A percentile compares a stretch with the other conserved stretches of the same genome.
phyloP scores from a whole-genome alignment of 2,329 filamentous ascomycete species.

The Colletotrichum noveboracense region DNA sequence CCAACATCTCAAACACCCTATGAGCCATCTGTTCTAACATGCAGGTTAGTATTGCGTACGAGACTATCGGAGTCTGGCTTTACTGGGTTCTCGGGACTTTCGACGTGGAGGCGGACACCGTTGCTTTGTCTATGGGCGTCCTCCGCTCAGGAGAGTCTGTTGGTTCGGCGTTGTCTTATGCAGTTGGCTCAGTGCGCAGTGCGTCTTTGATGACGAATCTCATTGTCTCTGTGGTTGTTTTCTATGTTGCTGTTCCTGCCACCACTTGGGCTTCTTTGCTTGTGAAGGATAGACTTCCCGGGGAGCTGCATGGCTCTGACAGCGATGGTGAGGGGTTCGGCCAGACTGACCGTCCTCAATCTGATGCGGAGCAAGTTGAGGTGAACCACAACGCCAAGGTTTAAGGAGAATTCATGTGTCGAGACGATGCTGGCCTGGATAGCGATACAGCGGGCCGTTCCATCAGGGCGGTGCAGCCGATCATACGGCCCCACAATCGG shows the following conservation, averaged over 20 bases:
- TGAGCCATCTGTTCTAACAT: neutral
- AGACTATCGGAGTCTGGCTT: conserved; percentile 36
- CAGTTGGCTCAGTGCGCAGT: conserved; percentile 50
- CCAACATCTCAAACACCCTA: conserved; percentile 36
- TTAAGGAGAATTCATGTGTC: neutral
- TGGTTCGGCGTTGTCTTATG: conserved; percentile 50
- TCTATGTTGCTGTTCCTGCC: conserved; percentile 33
- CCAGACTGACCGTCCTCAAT: neutral
- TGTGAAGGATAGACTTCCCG: neutral
- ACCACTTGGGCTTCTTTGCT: neutral
- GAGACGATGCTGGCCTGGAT: neutral
- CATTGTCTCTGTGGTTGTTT: conserved; percentile 52
- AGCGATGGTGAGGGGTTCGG: neutral
- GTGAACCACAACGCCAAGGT: neutral
- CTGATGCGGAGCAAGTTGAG: neutral
- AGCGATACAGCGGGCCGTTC: neutral
- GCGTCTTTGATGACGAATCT: conserved; percentile 50
- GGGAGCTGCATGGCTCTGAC: neutral
- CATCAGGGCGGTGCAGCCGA: neutral
- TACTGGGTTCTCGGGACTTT: conserved; percentile 57
- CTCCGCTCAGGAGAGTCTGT: conserved; percentile 53
- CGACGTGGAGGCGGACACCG: conserved; percentile 53
- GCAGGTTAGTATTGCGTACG: neutral
- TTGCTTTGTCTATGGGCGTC: conserved; percentile 52
- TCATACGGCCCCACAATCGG: neutral